Conservation (phyloP, 2,329 filamentous ascomycete species). For the Rhinocladiella similis region DNA sequence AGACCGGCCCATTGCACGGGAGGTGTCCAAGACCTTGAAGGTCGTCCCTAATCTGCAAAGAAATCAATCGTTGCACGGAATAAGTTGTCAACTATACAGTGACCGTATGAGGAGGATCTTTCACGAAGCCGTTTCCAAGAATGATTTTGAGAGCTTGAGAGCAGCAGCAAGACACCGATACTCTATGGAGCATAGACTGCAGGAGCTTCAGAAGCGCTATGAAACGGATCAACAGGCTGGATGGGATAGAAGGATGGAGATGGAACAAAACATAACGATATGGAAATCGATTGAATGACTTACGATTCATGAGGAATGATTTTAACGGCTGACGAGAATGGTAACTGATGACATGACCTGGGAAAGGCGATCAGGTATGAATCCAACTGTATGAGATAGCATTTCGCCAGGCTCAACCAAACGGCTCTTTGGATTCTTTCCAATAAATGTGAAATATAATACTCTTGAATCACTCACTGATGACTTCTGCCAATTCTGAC, state of each 20-base stretch:
- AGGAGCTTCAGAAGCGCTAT: slow-evolving; percentile 56
- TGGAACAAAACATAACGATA: slow-evolving; percentile 50
- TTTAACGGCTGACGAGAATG: background rate
- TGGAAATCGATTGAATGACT: slow-evolving; percentile 55
- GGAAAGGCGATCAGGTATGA: background rate
- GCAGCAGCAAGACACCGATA: slow-evolving; percentile 59
- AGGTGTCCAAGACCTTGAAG: slow-evolving; percentile 64
- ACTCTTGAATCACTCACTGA: background rate
- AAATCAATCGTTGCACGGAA: slow-evolving; percentile 30
- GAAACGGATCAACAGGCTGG: slow-evolving; percentile 60
- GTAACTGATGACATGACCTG: background rate
- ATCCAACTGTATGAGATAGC: background rate
- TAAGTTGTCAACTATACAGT: slow-evolving; percentile 77
- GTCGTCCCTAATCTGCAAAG: slow-evolving; percentile 54
- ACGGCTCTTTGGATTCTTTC: background rate
- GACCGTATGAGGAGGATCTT: slow-evolving; percentile 76
- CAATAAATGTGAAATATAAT: background rate
- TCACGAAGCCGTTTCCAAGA: slow-evolving; percentile 61
- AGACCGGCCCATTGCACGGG: slow-evolving; percentile 58
- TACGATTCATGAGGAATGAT: slow-evolving; percentile 1
- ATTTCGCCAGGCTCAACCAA: background rate
- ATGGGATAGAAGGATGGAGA: slow-evolving; percentile 51
- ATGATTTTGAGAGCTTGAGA: slow-evolving; percentile 68
- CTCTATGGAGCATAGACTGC: slow-evolving; percentile 60
- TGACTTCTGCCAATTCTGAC: background rate